Conservation (phyloP, 2,329 filamentous ascomycete species). For the Cytospora chrysosperma region DNA sequence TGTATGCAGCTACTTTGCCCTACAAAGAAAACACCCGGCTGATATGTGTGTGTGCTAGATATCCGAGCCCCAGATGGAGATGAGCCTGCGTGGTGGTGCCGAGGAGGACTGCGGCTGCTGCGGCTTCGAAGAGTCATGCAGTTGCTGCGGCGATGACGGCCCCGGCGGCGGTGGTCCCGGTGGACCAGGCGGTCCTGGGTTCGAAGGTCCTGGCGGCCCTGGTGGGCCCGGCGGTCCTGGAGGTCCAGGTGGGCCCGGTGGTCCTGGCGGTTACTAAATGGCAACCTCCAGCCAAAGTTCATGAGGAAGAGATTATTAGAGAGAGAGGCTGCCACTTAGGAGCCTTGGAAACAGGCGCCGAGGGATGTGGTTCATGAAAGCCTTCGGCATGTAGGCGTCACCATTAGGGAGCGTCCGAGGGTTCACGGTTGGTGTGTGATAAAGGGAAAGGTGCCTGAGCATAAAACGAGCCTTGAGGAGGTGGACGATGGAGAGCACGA, state of each 20-base stretch:
- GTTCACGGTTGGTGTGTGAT: background rate
- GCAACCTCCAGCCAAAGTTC: background rate
- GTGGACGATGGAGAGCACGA: background rate
- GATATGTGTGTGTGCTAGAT: background rate
- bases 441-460: background rate
- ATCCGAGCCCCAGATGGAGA: constrained; percentile 17
- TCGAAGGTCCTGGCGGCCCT: constrained; percentile 3
- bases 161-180: constrained; percentile 4
- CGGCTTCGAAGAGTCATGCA: constrained; percentile 12
- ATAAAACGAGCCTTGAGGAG: background rate
- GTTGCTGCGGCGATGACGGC: constrained; percentile 10
- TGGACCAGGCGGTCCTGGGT: background rate
- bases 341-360: background rate
- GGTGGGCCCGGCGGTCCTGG: background rate
- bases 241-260: background rate
- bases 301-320: background rate
- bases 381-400: background rate
- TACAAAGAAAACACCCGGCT: too few species aligned
- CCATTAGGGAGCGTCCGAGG: background rate
- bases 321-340: background rate
- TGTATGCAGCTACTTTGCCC: too few species aligned
- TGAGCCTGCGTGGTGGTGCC: constrained; percentile 18
- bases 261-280: background rate
- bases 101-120: constrained; percentile 22
- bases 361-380: background rate